Evolutionary conservation across 1,284 basidiomycete genomes (phyloP).

Genomic region (Leccinum solheimii): DNA sequence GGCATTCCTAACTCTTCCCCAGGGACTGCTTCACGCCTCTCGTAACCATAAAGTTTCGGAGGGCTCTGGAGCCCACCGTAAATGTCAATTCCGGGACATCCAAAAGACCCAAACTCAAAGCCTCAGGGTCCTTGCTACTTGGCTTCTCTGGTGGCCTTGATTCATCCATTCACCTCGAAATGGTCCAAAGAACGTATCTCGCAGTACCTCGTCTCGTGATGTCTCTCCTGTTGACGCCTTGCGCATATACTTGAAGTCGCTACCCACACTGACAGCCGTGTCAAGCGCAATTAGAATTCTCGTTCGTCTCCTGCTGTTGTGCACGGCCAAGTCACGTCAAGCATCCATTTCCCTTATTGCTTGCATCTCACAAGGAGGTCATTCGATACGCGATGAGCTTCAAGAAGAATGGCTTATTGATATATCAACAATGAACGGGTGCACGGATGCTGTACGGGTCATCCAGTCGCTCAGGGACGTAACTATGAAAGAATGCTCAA

Average conservation of each 20-base stretch:
- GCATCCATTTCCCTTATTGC: constrained; percentile 46
- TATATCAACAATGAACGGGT: not conserved
- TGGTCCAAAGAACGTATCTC: constrained; percentile 65
- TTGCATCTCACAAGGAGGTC: constrained; percentile 76
- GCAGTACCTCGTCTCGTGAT: constrained; percentile 23
- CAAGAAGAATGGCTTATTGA: constrained; percentile 60
- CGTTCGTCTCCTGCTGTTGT: too few relatives aligned
- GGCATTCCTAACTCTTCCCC: constrained; percentile 1
- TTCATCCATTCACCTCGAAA: constrained; percentile 69
- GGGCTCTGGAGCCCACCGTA: constrained; percentile 61
- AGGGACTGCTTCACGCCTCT: constrained; percentile 71
- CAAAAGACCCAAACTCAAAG: constrained; percentile 56
- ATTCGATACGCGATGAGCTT: constrained; percentile 70
- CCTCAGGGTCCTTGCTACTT: constrained; percentile 64
- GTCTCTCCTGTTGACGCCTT: not conserved
- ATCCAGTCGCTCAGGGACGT: constrained; percentile 75
- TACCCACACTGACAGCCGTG: too few relatives aligned
- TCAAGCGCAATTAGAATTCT: too few relatives aligned
- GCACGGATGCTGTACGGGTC: constrained; percentile 44
- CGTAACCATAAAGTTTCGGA: constrained; percentile 62
- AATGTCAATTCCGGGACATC: constrained; percentile 43
- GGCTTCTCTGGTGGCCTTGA: constrained; percentile 75
- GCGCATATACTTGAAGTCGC: too few relatives aligned
- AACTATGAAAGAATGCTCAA: constrained; percentile 78
- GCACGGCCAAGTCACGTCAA: too few relatives aligned